phyloP scores from a whole-genome alignment of 768 basidiomycete species.

The Podaxis sp. region DNA sequence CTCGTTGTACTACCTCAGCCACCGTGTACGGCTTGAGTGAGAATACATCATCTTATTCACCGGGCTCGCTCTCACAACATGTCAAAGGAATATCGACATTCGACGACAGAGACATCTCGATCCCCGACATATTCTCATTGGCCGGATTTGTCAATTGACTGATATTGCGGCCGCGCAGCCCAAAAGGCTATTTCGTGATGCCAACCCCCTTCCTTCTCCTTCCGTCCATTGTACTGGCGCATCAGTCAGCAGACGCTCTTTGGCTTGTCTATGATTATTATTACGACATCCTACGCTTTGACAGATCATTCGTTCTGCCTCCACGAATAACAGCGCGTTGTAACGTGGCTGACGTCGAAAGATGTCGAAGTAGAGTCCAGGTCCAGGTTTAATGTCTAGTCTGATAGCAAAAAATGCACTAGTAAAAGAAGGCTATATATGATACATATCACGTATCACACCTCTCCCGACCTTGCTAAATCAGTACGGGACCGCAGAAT shows the following conservation, averaged over 20 bases:
- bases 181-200: constrained; percentile 7
- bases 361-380: not conserved
- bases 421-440: constrained; percentile 3
- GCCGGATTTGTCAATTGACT: constrained; percentile 6
- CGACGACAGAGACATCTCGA: not conserved
- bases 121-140: not conserved
- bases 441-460: not conserved
- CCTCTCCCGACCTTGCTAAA: constrained; percentile 7
- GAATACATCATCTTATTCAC: not conserved
- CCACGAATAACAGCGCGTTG: not conserved
- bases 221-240: not conserved
- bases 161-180: not conserved
- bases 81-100: not conserved
- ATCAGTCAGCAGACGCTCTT: not conserved
- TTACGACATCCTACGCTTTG: not conserved
- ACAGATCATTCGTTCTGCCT: not conserved
- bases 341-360: not conserved
- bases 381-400: not conserved
- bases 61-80: not conserved
- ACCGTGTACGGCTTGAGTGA: not conserved
- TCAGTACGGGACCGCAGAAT: not conserved
- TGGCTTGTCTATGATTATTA: not conserved
- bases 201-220: not conserved
- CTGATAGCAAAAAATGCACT: not conserved
- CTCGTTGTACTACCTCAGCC: not conserved